These are phyloP conservation scores for Xylaria hypoxylon DNA, from an alignment of 2,329 filamentous ascomycete genomes.

Conservation along the genomic window DNA sequence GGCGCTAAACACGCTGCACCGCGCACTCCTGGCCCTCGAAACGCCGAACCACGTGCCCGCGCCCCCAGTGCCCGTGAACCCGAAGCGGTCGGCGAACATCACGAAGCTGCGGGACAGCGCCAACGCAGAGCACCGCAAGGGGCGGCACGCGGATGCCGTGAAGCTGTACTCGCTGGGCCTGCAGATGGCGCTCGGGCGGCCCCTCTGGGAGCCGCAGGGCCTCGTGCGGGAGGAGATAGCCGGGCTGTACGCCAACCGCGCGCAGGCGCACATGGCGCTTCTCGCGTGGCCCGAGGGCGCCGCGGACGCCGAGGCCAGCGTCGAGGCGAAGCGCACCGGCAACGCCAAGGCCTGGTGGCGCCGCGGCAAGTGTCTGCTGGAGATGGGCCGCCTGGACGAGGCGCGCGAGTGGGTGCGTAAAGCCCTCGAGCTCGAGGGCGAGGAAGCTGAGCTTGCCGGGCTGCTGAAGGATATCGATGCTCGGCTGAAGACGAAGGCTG, in stretches of 20 bases:
- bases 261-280: constrained; percentile 88
- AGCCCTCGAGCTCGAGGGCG: constrained; percentile 85
- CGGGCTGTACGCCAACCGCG: constrained; percentile 84
- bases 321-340: constrained; percentile 85
- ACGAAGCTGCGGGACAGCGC: constrained; percentile 90
- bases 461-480: constrained; percentile 72
- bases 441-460: constrained; percentile 71
- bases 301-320: constrained; percentile 88
- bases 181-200: constrained; percentile 85
- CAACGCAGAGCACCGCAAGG: constrained; percentile 85
- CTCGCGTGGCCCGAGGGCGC: constrained; percentile 86
- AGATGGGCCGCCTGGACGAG: constrained; percentile 91
- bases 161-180: constrained; percentile 87
- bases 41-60: constrained; percentile 76
- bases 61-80: constrained; percentile 90
- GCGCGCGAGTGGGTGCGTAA: constrained; percentile 80
- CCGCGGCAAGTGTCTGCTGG: constrained; percentile 82
- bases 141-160: constrained; percentile 78
- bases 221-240: constrained; percentile 87
- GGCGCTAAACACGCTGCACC: constrained; percentile 83
- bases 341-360: constrained; percentile 98
- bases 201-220: constrained; percentile 87
- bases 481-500: constrained; percentile 54
- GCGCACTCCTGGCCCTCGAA: constrained; percentile 74
- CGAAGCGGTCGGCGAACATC: constrained; percentile 88